Conservation (phyloP, 177 flowering plant species). For the Vitis hybrid region DNA sequence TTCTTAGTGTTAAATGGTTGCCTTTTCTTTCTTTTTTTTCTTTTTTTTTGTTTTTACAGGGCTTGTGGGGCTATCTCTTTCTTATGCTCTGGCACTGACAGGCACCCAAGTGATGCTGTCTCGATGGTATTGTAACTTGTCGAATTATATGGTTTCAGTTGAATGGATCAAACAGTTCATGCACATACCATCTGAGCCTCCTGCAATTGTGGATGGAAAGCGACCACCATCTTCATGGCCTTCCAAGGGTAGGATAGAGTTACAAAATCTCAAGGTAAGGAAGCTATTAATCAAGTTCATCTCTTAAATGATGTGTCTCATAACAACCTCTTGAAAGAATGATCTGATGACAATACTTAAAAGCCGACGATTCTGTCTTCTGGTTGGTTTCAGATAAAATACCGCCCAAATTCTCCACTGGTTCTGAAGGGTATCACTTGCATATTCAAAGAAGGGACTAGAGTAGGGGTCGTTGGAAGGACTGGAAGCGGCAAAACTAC, state of each 20-base stretch:
- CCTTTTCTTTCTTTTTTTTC: neutral
- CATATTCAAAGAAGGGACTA: constrained; percentile 35
- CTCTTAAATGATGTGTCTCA: neutral
- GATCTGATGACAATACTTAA: no score
- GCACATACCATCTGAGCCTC: constrained; percentile 76
- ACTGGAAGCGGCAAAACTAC: constrained; percentile 51
- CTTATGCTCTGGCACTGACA: constrained; percentile 69
- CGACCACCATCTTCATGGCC: constrained; percentile 88
- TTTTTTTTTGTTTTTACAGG: no score
- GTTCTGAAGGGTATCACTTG: constrained; percentile 44
- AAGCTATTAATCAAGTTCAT: neutral
- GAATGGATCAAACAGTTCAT: constrained; percentile 88
- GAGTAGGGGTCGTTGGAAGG: constrained; percentile 46
- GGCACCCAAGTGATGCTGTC: constrained; percentile 54
- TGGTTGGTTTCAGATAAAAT: constrained; percentile 51
- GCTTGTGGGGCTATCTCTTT: constrained; percentile 82
- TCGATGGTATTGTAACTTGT: constrained; percentile 64
- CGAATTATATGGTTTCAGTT: constrained; percentile 72
- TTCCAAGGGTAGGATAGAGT: constrained; percentile 59
- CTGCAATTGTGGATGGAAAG: constrained; percentile 54
- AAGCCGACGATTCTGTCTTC: neutral
- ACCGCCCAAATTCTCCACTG: constrained; percentile 39
- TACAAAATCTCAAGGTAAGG: constrained; percentile 64
- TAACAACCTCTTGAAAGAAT: neutral
- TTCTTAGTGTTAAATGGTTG: neutral